Base-by-base conservation (phyloP, 352 stramenopile genomes). In the Phytophthora fragariae region DNA sequence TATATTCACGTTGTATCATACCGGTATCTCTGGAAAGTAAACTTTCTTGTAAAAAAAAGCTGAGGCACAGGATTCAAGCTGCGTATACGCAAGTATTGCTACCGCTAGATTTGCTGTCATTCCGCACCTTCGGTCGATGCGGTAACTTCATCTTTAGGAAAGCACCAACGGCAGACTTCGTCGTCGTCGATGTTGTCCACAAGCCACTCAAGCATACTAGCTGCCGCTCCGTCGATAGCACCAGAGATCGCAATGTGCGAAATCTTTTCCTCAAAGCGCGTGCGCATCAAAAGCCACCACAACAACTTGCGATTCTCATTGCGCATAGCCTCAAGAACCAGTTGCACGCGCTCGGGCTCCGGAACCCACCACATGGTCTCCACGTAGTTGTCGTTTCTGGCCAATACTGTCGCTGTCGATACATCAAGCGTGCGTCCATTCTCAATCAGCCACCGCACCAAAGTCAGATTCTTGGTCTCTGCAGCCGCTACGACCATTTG, bases 371-470 rank as follows among this genome's bases (percentile, higher is more conserved):
- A 57, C 50, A 24, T 57, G 9, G 24, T 12, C 8, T 57, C 50
- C 19, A n/a, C 9, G 24, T 57, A 35, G 3, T 15, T 6, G 14
- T 15, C 2, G 17, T n/a, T n/a, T 19, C 2, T 57, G 5, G 24
- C 24, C 50, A 57, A n/a, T n/a, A 12, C 5, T 57, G 50, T n/a
- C 1, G 19, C 50, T 19, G 27, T 35, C 6, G 50, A 17, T 19
- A 57, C 6, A n/a, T 35, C 27, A 35, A 57, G 50, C 21, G 12
- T 19, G 19, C 21, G 50, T n/a, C 50, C 50, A n/a, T 57, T 19
- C 50, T 57, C 50, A 11, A 57, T 17, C 15, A 57, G 19, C 50
- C 50, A 57, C 24, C 50, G 50, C 24, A 57, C 24, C 21, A 57
- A 35, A 11, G 50, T 19, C 6, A 33, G 1, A 35, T 39, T 57